These are phyloP conservation scores for Teratosphaeria gauchensis DNA, from an alignment of 2,329 filamentous ascomycete genomes.

Conservation along the genomic window DNA sequence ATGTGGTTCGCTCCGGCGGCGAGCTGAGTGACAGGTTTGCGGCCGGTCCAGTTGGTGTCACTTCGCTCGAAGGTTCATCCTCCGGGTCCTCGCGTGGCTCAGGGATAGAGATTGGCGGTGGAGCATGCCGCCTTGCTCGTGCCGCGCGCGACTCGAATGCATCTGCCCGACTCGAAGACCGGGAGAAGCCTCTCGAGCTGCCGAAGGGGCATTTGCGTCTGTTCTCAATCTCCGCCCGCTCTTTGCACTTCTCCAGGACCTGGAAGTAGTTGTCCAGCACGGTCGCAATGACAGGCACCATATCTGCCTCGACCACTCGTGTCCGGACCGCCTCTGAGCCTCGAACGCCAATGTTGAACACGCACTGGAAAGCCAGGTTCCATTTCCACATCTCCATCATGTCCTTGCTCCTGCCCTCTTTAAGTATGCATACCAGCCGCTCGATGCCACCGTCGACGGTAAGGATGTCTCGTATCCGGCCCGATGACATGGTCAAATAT, in stretches of 20 bases:
- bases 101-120: constrained; percentile 68
- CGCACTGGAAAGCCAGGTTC: constrained; percentile 97
- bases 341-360: constrained; percentile 95
- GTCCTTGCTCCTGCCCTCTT: constrained; percentile 91
- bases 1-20: constrained; percentile 60
- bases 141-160: constrained; percentile 32
- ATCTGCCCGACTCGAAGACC: constrained; percentile 27
- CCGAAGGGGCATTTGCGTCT: constrained; percentile 44
- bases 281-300: constrained; percentile 97
- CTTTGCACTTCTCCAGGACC: constrained; percentile 82
- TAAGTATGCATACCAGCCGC: constrained; percentile 90
- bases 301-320: constrained; percentile 93
- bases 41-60: constrained; percentile 45
- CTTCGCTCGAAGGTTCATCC: constrained; percentile 48
- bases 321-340: constrained; percentile 92
- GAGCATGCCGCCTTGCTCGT: constrained; percentile 60
- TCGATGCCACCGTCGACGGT: constrained; percentile 98
- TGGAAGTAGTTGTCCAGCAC: constrained; percentile 98
- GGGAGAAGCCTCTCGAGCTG: constrained; percentile 28
- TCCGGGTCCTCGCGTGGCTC: constrained; percentile 38
- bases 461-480: constrained; percentile 92
- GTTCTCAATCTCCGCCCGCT: constrained; percentile 72
- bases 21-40: constrained; percentile 56
- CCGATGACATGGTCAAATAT: constrained; percentile 95
- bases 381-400: constrained; percentile 99